Conservation (phyloP, 2,329 filamentous ascomycete species). For the Ophiostoma fasciatum region DNA sequence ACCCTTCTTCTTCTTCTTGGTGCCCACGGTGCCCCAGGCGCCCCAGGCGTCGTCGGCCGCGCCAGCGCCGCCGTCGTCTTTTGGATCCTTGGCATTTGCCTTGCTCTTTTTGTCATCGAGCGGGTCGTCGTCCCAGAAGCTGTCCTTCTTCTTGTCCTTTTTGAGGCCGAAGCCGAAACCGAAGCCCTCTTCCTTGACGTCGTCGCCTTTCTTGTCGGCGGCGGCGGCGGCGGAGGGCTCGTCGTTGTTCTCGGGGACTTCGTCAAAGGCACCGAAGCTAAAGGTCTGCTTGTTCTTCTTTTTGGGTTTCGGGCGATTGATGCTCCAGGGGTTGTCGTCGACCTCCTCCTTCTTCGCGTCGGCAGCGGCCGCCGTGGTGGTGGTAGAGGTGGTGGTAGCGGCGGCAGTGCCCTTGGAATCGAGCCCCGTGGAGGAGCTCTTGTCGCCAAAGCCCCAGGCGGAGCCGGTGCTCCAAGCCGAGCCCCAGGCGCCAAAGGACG, state of each 20-base stretch:
- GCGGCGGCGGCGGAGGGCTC: slow-evolving; percentile 9
- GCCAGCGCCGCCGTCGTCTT: too few relatives aligned
- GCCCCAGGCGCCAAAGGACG: slow-evolving; percentile 42
- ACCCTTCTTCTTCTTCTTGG: slow-evolving; percentile 31
- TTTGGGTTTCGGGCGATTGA: slow-evolving; percentile 33
- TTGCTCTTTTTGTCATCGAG: slow-evolving; percentile 21
- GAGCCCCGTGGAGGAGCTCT: slow-evolving; percentile 17
- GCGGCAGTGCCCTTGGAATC: slow-evolving; percentile 14
- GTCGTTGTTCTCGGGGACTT: slow-evolving; percentile 21
- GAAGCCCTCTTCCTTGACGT: slow-evolving; percentile 19
- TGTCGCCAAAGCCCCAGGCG: slow-evolving; percentile 22
- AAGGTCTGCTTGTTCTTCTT: slow-evolving; percentile 32
- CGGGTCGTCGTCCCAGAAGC: slow-evolving; percentile 21
- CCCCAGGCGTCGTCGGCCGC: slow-evolving; percentile 17
- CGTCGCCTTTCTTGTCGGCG: slow-evolving; percentile 15
- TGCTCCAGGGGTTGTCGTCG: slow-evolving; percentile 35
- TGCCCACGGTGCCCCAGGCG: slow-evolving; percentile 22
- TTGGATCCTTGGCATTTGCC: slow-evolving; percentile 14
- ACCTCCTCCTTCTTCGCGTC: slow-evolving; percentile 27
- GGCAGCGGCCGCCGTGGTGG: too few relatives aligned
- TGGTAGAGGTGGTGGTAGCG: too few relatives aligned
- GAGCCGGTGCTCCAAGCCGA: slow-evolving; percentile 41
- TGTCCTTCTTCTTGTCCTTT: slow-evolving; percentile 29
- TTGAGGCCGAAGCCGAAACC: slow-evolving; percentile 22
- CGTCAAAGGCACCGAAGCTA: slow-evolving; percentile 33